Percentiles rank a stretch among this genome's conserved stretches.
Evolutionary conservation across 805 yeast genomes (phyloP).

Genomic region (Kodamaea hsintzibuensis): DNA sequence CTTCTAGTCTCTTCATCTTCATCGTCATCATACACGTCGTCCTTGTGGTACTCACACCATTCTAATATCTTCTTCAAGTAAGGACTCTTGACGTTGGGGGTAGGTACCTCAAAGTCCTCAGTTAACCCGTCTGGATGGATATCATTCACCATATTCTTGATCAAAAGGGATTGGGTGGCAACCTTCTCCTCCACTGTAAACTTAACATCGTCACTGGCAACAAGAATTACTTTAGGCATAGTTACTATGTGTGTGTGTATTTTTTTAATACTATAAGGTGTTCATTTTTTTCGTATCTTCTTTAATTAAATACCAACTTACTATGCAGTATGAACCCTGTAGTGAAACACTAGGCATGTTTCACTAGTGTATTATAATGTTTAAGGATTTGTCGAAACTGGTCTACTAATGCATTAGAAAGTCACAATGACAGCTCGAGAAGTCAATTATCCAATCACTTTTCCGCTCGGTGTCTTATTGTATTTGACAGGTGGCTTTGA

Average conservation of each 20-base stretch:
- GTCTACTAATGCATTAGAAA: too few relatives aligned
- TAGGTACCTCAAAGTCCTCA: conserved; percentile 17
- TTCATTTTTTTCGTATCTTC: neutral
- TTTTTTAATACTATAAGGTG: neutral
- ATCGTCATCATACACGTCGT: conserved; percentile 14
- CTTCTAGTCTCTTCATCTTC: conserved; percentile 17
- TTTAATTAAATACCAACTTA: neutral
- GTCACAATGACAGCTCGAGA: too few relatives aligned
- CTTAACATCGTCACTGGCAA: conserved; percentile 6
- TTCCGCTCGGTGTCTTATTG: too few relatives aligned
- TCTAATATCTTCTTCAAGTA: conserved; percentile 8
- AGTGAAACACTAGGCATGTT: neutral
- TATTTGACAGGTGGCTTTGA: too few relatives aligned
- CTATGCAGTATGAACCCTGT: neutral
- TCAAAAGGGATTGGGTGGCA: conserved; percentile 1
- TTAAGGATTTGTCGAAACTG: neutral
- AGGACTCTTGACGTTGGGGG: conserved; percentile 5
- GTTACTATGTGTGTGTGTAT: neutral
- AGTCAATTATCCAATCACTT: too few relatives aligned
- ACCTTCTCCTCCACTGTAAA: conserved; percentile 8
- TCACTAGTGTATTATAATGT: neutral
- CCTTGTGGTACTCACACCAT: conserved; percentile 13
- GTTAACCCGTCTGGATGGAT: conserved; percentile 10
- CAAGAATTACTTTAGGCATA: conserved; percentile 5
- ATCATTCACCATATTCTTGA: conserved; percentile 8